phyloP scores from a whole-genome alignment of 305 asterid genomes.

The Fraxinus sp. region DNA sequence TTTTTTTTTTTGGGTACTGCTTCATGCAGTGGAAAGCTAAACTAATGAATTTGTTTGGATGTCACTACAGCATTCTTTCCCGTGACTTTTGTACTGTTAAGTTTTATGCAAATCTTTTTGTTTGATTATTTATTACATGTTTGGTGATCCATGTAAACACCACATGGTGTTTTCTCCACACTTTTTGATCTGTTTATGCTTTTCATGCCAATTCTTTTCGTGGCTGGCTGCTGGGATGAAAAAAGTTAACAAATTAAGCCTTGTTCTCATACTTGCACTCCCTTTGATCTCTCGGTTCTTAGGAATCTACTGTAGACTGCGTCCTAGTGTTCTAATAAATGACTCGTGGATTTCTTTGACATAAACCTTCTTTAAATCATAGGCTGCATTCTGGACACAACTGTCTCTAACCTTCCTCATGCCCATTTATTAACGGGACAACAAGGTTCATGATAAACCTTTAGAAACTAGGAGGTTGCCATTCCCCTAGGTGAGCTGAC shows the following conservation, averaged over 20 bases:
- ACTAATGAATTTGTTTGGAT: conserved; percentile 7
- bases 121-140: not conserved
- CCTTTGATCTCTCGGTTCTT: not conserved
- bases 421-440: not conserved
- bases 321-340: not conserved
- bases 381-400: not conserved
- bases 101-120: conserved; percentile 4
- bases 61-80: not conserved
- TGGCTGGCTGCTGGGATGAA: not conserved
- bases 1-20: not conserved
- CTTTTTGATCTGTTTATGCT: not conserved
- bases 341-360: not conserved
- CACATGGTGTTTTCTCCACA: not conserved
- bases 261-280: not conserved
- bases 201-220: not conserved
- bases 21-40: conserved; percentile 8
- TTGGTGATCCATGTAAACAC: not conserved
- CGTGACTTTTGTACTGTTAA: conserved; percentile 17
- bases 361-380: not conserved
- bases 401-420: not conserved
- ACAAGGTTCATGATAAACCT: not conserved
- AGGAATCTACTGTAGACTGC: not conserved
- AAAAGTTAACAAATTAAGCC: too few species aligned
- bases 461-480: not conserved
- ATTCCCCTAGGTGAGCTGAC: not conserved